These are phyloP conservation scores for Kalmusia sp. DNA, from an alignment of 2,329 filamentous ascomycete genomes.

Conservation along the genomic window DNA sequence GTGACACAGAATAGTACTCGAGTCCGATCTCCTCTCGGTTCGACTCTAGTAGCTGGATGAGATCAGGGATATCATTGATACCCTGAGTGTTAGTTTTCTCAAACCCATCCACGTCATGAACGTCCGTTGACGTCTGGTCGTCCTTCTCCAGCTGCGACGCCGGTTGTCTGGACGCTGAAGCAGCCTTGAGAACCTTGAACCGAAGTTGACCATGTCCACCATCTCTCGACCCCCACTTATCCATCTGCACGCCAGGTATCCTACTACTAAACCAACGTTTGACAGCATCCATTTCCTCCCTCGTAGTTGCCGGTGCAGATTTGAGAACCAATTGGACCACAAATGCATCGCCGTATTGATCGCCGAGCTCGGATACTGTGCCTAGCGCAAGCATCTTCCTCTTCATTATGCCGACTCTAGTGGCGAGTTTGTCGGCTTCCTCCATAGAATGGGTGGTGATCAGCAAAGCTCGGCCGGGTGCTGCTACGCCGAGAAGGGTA, in stretches of 20 bases:
- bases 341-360: slow-evolving; percentile 77
- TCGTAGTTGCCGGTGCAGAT: slow-evolving; percentile 74
- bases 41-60: slow-evolving; percentile 78
- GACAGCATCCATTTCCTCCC: slow-evolving; percentile 71
- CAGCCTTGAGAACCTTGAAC: slow-evolving; percentile 74
- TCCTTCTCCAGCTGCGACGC: slow-evolving; percentile 20
- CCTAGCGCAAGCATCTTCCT: slow-evolving; percentile 85
- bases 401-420: slow-evolving; percentile 84
- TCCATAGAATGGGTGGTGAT: slow-evolving; percentile 96
- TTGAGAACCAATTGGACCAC: slow-evolving; percentile 82
- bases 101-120: slow-evolving; percentile 14
- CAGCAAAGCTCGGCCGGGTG: slow-evolving; percentile 76
- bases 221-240: slow-evolving; percentile 67
- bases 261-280: slow-evolving; percentile 68
- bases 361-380: slow-evolving; percentile 73
- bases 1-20: slow-evolving; percentile 85
- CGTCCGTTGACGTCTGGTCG: slow-evolving; percentile 24
- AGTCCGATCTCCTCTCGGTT: slow-evolving; percentile 73
- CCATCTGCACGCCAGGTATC: slow-evolving; percentile 70
- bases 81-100: slow-evolving; percentile 14
- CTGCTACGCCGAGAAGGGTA: slow-evolving; percentile 75
- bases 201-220: slow-evolving; percentile 82
- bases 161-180: slow-evolving; percentile 37
- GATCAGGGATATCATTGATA: slow-evolving; percentile 64
- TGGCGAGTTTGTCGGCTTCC: slow-evolving; percentile 87